Evolutionary conservation across 805 yeast species (phyloP), one percentile per base, ranked within the genome.

Genomic region (Ogataea degrootiae): DNA sequence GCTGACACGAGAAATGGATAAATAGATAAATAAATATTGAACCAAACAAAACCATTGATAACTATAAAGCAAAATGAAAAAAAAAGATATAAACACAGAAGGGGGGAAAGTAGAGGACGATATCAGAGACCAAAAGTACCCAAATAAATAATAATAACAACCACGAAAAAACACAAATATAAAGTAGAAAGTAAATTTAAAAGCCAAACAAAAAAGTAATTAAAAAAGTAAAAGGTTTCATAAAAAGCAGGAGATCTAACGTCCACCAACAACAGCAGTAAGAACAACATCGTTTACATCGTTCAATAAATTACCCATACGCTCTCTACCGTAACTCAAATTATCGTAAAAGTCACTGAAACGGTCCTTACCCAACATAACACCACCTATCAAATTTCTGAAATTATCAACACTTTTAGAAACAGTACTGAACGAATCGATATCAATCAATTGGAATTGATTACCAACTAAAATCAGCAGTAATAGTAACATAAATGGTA

Each of bases 401-500:
- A 73, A 55, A 29, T 67, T 61, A 44, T 68, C 74, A 47, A 72
- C 70, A 37, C 67, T 58, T 19, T 66, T 56, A 15, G 62, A 51
- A 34, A 57, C 54, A 6, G 39, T 37, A 8, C 52, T 48, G 33
- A 61, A 53, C 9, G 53, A 52, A 26, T 61, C 56, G 17, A 58
- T 41, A n/a, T 51, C 45, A 26, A 58, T 46, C 23, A 64, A 45
- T 21, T 60, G 55, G 35, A 67, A 55, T 37, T 59, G 61, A 41
- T 55, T 62, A 22, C 63, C 66, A 7, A 65, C 46, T n/a, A 67
- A 51, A 17, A 66, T 52, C 41, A 81, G 68, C 16, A 83, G 65
- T 33, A 87, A 62, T 19, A 83, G 56, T 44, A 88, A 68, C 63
- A 79, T 67, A 36, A 87, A 75, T 14, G 97, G 97, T 48, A 90